These are phyloP conservation scores for bread wheat (Triticum aestivum) DNA, from an alignment of 176 grass and related monocot genomes.

Conservation along the genomic window DNA sequence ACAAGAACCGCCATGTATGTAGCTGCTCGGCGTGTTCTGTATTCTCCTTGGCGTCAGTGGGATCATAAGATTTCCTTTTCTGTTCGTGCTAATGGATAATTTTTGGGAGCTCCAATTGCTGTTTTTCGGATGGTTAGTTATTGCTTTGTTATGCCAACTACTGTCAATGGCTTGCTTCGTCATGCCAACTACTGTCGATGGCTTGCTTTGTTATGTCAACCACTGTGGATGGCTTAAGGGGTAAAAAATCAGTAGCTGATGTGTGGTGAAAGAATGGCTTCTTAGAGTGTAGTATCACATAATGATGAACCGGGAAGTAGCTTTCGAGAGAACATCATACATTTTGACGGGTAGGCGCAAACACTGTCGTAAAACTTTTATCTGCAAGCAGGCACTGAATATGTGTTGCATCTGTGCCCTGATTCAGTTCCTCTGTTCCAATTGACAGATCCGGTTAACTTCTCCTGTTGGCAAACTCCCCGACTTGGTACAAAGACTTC, in stretches of 20 bases:
- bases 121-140: not conserved
- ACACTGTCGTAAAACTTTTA: not conserved
- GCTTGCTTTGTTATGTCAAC: not conserved
- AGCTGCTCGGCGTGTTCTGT: not conserved
- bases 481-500: not conserved
- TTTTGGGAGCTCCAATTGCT: not conserved
- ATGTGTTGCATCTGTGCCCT: not conserved
- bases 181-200: not conserved
- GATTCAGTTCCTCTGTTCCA: slow-evolving; percentile 3
- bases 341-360: not conserved
- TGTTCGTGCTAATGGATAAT: not conserved
- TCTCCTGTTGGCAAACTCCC: not conserved
- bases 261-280: not conserved
- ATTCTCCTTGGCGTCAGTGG: not conserved
- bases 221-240: not conserved
- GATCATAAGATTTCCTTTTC: not conserved
- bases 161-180: not conserved
- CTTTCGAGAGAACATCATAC: not conserved
- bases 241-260: not conserved
- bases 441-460: not conserved
- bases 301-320: not conserved
- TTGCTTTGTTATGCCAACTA: not conserved
- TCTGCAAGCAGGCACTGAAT: not conserved
- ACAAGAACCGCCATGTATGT: not conserved
- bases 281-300: not conserved